These are phyloP conservation scores for Metarhizium anisopliae DNA, from an alignment of 2,329 filamentous ascomycete genomes.

Conservation along the genomic window DNA sequence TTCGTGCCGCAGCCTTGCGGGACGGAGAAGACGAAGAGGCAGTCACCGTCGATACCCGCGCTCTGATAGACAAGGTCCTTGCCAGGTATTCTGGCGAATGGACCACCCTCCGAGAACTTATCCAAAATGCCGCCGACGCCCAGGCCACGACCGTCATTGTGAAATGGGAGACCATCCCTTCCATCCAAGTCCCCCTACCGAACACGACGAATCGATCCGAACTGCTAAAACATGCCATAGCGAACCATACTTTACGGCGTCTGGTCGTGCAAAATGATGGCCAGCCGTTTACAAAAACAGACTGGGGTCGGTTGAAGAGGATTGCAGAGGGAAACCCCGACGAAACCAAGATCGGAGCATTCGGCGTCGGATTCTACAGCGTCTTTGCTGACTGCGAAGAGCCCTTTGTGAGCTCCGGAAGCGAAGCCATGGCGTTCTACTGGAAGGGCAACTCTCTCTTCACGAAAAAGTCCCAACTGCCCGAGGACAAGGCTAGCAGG, in stretches of 20 bases:
- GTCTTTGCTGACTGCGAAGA: conserved; percentile 98
- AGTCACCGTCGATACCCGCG: conserved; percentile 94
- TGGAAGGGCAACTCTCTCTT: conserved; percentile 99
- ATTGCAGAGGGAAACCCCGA: conserved; percentile 99
- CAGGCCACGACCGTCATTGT: conserved; percentile 83
- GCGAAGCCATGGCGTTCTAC: conserved; percentile 94
- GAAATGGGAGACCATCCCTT: conserved; percentile 85
- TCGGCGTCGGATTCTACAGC: conserved; percentile 97
- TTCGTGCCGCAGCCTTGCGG: conserved; percentile 79
- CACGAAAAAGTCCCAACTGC: conserved; percentile 73
- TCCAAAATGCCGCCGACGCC: conserved; percentile 97
- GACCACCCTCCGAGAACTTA: conserved; percentile 80
- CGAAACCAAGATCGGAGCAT: conserved; percentile 97
- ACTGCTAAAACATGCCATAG: conserved; percentile 71
- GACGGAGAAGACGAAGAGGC: conserved; percentile 90
- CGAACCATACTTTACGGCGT: conserved; percentile 77
- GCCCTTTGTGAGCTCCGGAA: conserved; percentile 89
- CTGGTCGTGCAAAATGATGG: conserved; percentile 93
- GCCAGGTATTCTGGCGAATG: conserved; percentile 96
- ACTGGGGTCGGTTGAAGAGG: conserved; percentile 88
- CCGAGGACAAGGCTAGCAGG: conserved; percentile 52
- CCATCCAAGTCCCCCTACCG: conserved; percentile 64
- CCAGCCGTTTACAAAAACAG: conserved; percentile 75
- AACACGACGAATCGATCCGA: conserved; percentile 57
- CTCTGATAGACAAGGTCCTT: conserved; percentile 94